Percentiles rank a stretch among this genome's conserved stretches.
Conservation (phyloP, 2,329 filamentous ascomycete species). For the Periconia macrospinosa region DNA sequence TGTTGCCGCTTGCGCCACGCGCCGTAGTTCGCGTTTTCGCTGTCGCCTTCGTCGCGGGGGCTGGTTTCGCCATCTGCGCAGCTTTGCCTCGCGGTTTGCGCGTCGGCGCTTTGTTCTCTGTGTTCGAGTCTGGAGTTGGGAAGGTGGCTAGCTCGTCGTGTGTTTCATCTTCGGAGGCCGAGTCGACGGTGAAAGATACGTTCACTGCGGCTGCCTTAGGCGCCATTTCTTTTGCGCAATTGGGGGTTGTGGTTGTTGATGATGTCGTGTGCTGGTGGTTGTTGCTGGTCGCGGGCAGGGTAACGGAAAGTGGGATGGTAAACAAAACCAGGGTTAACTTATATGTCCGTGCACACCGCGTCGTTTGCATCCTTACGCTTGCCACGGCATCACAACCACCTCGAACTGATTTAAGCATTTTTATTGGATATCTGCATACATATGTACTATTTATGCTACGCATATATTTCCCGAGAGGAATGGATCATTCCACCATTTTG, state of each 20-base stretch:
- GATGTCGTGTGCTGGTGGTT: not conserved
- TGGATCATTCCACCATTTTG: slow-evolving; percentile 14
- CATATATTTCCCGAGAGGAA: not conserved
- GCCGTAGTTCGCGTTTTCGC: slow-evolving; percentile 40
- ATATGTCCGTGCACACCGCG: not conserved
- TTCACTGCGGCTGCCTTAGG: slow-evolving; percentile 34
- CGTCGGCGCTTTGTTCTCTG: slow-evolving; percentile 41
- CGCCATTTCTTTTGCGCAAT: slow-evolving; percentile 25
- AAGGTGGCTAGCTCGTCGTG: slow-evolving; percentile 38
- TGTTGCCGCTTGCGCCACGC: slow-evolving; percentile 42
- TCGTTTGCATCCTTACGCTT: not conserved
- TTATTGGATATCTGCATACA: not conserved
- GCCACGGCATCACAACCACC: not conserved
- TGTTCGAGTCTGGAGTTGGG: slow-evolving; percentile 44
- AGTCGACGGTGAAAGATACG: slow-evolving; percentile 44
- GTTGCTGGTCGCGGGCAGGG: not conserved
- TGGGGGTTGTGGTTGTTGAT: not conserved
- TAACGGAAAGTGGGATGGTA: slow-evolving; percentile 4
- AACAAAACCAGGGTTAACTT: slow-evolving; percentile 1
- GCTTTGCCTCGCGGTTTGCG: slow-evolving; percentile 39
- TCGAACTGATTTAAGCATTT: not conserved
- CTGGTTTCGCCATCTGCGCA: slow-evolving; percentile 25
- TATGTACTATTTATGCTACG: not conserved
- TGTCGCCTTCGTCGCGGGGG: slow-evolving; percentile 31
- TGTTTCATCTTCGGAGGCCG: slow-evolving; percentile 46